phyloP scores from a whole-genome alignment of 1,139 yeast genomes.

The Lodderomyces elongisporus region DNA sequence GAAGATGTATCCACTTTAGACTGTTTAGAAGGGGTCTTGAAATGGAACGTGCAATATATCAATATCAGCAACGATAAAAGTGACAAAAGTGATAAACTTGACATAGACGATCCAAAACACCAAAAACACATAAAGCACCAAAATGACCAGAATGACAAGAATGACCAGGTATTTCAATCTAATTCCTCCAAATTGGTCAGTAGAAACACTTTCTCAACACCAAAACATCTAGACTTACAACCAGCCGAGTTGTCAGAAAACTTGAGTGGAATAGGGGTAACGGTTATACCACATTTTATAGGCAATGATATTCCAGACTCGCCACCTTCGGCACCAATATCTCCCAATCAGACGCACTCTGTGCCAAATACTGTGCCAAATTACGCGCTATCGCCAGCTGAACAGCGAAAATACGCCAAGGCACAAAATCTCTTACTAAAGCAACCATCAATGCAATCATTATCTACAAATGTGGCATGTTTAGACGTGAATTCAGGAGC shows the following conservation, averaged over 20 bases:
- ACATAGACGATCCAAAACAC: background rate
- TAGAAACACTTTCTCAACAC: background rate
- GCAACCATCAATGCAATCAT: conserved; percentile 21
- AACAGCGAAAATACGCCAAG: conserved; percentile 6
- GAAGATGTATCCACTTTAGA: conserved; percentile 28
- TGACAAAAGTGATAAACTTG: background rate
- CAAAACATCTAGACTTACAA: conserved; percentile 1
- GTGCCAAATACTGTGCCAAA: conserved; percentile 6
- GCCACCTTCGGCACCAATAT: conserved; percentile 44
- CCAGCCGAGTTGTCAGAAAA: conserved; percentile 2
- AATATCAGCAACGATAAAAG: conserved; percentile 25
- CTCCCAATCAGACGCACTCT: conserved; percentile 23
- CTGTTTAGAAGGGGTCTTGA: conserved; percentile 35
- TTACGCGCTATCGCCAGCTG: conserved; percentile 7
- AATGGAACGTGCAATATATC: conserved; percentile 41
- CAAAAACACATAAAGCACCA: background rate
- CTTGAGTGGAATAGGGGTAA: too few relatives aligned
- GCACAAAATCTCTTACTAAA: conserved; percentile 13
- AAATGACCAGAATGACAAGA: background rate
- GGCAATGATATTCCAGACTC: conserved; percentile 35
- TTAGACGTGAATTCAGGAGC: conserved; percentile 21
- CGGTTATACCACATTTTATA: background rate
- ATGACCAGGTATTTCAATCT: background rate
- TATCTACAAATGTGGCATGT: conserved; percentile 30
- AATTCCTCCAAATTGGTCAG: too few relatives aligned